Conservation (phyloP, 2,329 filamentous ascomycete genomes). For the Ascochyta pisi region DNA sequence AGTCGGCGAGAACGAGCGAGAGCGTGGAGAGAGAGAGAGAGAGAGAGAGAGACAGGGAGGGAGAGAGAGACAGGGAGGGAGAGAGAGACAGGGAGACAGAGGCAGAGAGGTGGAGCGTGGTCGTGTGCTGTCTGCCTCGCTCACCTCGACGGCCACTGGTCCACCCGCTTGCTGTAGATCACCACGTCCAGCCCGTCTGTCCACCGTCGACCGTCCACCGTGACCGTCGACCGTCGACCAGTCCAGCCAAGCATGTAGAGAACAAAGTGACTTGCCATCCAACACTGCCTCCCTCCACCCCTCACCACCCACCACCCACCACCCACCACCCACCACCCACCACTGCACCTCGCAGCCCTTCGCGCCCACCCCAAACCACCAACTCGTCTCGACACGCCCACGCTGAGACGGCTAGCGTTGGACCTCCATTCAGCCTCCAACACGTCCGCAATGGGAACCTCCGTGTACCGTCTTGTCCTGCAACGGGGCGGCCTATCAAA, state of each 20-base stretch:
- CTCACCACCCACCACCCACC: no score
- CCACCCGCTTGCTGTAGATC: slow-evolving; percentile 5
- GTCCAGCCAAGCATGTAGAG: background rate
- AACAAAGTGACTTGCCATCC: background rate
- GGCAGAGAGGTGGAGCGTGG: slow-evolving; percentile 15
- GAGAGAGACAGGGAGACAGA: no score
- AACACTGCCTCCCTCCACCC: background rate
- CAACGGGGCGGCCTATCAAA: background rate
- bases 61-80: no score
- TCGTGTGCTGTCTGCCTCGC: slow-evolving; percentile 33
- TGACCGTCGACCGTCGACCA: background rate
- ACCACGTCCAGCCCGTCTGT: slow-evolving; percentile 1
- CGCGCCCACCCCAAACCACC: no score
- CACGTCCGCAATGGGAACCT: background rate
- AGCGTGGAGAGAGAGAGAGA: slow-evolving; percentile 7
- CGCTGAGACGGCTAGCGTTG: slow-evolving; percentile 9
- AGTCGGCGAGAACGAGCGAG: slow-evolving; percentile 28
- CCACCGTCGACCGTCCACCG: background rate
- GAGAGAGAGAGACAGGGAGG: no score
- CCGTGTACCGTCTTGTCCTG: no score
- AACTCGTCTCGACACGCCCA: background rate
- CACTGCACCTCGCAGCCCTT: no score
- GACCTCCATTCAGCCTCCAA: slow-evolving; percentile 2
- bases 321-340: no score
- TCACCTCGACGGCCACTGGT: slow-evolving; percentile 1